A percentile compares a stretch with the other conserved stretches of the same genome.
Evolutionary conservation across 768 basidiomycete genomes (phyloP).

Genomic region (Termitomyces sp.): DNA sequence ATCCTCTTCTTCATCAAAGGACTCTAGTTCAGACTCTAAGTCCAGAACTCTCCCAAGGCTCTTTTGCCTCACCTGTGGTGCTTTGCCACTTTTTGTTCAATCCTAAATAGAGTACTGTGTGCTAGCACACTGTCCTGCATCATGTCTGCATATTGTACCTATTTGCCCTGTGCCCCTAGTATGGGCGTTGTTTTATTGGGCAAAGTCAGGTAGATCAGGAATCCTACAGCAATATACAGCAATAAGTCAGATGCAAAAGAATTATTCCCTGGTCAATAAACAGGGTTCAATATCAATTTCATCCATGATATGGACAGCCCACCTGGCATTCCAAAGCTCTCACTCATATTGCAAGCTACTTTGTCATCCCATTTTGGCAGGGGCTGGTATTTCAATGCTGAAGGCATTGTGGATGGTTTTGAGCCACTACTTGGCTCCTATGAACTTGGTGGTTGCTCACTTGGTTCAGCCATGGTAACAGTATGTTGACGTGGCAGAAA

Average conservation of each 20-base stretch:
- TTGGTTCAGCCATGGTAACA: no score
- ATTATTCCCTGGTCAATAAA: no score
- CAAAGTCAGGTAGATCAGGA: neutral
- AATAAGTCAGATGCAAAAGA: neutral
- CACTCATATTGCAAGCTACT: neutral
- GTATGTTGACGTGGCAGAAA: no score
- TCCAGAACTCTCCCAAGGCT: neutral
- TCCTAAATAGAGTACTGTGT: no score
- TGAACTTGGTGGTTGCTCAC: neutral
- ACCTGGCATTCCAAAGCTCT: no score
- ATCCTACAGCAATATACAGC: neutral
- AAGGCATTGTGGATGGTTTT: neutral
- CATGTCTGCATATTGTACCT: neutral
- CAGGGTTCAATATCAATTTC: no score
- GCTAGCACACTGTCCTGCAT: neutral
- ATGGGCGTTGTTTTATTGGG: neutral
- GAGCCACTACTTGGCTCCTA: neutral
- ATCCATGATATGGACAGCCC: no score
- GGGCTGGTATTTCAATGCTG: neutral
- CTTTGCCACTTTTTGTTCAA: no score
- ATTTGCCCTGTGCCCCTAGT: neutral
- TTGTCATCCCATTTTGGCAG: neutral
- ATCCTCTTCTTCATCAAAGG: no score
- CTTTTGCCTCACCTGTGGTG: neutral
- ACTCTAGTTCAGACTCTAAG: neutral